These are phyloP conservation scores for Lepraria neglecta DNA, from an alignment of 495 filamentous ascomycete species.

Conservation along the genomic window DNA sequence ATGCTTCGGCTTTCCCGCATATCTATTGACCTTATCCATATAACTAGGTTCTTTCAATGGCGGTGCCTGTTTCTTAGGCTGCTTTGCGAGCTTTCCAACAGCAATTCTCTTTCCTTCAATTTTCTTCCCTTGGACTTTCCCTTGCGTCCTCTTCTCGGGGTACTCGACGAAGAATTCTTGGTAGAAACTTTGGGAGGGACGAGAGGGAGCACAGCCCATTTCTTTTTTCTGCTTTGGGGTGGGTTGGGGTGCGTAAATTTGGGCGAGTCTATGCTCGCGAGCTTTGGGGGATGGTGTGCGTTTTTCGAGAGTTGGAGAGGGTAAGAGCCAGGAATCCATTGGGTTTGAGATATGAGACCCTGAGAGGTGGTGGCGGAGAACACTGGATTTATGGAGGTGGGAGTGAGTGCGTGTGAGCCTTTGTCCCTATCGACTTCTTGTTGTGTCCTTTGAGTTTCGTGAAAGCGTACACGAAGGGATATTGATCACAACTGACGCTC, in stretches of 20 bases:
- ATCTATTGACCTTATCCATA: too few relatives aligned
- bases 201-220: slow-evolving; percentile 10
- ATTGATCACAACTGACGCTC: background rate
- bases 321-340: background rate
- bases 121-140: background rate
- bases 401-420: background rate
- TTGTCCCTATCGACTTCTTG: background rate
- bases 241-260: background rate
- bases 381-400: background rate
- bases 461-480: background rate
- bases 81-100: too few relatives aligned
- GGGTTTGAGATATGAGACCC: too few relatives aligned
- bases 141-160: background rate
- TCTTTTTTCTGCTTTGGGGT: background rate
- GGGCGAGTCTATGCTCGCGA: background rate
- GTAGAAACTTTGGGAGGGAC: slow-evolving; percentile 3
- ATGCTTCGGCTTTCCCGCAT: background rate
- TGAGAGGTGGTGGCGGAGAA: background rate
- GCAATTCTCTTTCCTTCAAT: background rate
- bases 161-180: background rate
- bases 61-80: too few relatives aligned
- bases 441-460: background rate
- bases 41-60: too few relatives aligned
- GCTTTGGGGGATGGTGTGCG: background rate
- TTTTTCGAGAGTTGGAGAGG: background rate